phyloP scores from a whole-genome alignment of 805 yeast genomes.

The Sugiyamaella lignohabitans region DNA sequence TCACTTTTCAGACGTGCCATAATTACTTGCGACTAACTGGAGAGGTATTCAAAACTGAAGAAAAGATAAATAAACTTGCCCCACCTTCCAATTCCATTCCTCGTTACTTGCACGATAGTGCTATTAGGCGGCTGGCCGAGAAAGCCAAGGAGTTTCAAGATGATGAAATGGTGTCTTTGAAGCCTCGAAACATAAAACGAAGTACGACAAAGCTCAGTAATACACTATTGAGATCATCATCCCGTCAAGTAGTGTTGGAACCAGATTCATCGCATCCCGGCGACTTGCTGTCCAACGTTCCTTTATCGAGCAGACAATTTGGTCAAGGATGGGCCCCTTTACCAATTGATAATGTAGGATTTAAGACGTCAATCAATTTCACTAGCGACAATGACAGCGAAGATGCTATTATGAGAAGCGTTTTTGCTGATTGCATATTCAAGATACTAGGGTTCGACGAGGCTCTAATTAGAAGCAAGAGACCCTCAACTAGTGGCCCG shows the following conservation, averaged over 20 bases:
- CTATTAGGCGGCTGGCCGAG: constrained; percentile 39
- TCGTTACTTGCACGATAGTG: constrained; percentile 52
- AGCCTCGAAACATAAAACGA: constrained; percentile 8
- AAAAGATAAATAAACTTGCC: constrained; percentile 40
- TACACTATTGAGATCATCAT: constrained; percentile 10
- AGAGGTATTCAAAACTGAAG: constrained; percentile 74
- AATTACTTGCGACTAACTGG: constrained; percentile 76
- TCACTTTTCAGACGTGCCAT: constrained; percentile 87
- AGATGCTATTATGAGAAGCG: constrained; percentile 54
- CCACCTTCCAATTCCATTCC: constrained; percentile 50
- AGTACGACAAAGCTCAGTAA: constrained; percentile 8
- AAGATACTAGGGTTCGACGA: constrained; percentile 56
- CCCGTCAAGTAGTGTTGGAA: constrained; percentile 23
- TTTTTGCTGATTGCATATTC: constrained; percentile 67
- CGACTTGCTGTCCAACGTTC: constrained; percentile 75
- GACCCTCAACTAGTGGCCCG: constrained; percentile 1
- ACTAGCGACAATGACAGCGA: constrained; percentile 66
- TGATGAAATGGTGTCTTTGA: constrained; percentile 8
- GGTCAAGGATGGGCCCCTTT: constrained; percentile 9
- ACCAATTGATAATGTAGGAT: background rate
- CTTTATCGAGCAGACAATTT: constrained; percentile 31
- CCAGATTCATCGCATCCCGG: constrained; percentile 63
- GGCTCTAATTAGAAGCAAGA: constrained; percentile 14
- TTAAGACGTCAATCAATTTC: constrained; percentile 25
- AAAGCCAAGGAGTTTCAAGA: constrained; percentile 18